Evolutionary conservation across 176 grass and related monocot species (phyloP).

Genomic region (Neostapfia colusana): DNA sequence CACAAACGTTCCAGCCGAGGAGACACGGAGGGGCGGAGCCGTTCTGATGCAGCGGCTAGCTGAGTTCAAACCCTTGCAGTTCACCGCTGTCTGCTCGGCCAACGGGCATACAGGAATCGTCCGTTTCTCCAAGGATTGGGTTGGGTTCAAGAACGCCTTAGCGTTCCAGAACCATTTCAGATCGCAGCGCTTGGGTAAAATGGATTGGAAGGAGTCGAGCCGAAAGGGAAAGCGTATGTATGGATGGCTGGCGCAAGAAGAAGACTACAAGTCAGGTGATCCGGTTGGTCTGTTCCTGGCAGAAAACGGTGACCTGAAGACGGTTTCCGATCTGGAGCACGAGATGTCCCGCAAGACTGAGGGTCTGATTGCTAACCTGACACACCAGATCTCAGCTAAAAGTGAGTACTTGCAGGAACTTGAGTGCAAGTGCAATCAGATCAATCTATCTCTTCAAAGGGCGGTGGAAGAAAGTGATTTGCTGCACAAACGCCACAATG

Average conservation of each 20-base stretch:
- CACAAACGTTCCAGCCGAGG: slow-evolving; percentile 41
- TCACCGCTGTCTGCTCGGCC: slow-evolving; percentile 4
- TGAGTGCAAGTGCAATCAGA: slow-evolving; percentile 48
- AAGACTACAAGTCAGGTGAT: slow-evolving; percentile 42
- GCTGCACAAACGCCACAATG: slow-evolving; percentile 44
- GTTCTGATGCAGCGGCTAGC: slow-evolving; percentile 37
- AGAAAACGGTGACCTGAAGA: slow-evolving; percentile 49
- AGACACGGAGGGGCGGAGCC: slow-evolving; percentile 11
- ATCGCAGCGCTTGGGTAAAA: slow-evolving; percentile 36
- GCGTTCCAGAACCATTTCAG: slow-evolving; percentile 55
- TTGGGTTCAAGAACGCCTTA: slow-evolving; percentile 60
- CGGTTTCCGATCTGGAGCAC: slow-evolving; percentile 34
- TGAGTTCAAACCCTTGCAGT: slow-evolving; percentile 34
- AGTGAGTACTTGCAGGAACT: slow-evolving; percentile 44
- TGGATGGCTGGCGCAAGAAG: slow-evolving; percentile 54
- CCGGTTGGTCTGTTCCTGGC: slow-evolving; percentile 44
- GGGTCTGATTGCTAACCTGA: slow-evolving; percentile 45
- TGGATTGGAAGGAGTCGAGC: slow-evolving; percentile 40
- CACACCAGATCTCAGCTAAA: slow-evolving; percentile 44
- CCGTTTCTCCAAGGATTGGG: slow-evolving; percentile 54
- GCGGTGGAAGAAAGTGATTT: slow-evolving; percentile 52
- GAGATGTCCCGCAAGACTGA: slow-evolving; percentile 43
- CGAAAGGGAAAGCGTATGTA: background rate
- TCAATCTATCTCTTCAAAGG: slow-evolving; percentile 40
- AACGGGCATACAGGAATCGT: slow-evolving; percentile 40